Base-by-base conservation (phyloP, 2,329 filamentous ascomycete species). In the Rhinocladiella mackenziei region DNA sequence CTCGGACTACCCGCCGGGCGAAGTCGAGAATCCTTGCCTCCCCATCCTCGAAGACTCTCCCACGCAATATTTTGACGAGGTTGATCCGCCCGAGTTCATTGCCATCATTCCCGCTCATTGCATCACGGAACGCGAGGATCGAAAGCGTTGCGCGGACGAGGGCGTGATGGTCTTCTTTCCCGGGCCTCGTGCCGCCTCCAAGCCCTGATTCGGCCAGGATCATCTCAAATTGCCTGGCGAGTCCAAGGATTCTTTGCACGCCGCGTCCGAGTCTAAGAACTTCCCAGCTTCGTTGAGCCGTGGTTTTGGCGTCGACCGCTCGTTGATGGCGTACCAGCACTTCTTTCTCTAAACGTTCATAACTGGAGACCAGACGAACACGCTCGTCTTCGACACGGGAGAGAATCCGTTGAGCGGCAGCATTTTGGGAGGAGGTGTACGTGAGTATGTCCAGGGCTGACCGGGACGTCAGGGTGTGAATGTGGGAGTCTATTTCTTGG, bases 401-500 rank as follows among this genome's bases (percentile, higher is more conserved):
- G 41, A 95, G 71, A 53, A 97, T 84, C 40, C 74, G 75, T 39
- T 76, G 74, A 55, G 85, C 88, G 2, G 88, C 81, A 22, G 80
- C 75, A 10, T 81, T 85, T 63, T 92, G 86, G 31, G 78, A 71
- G 48, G 81, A 75, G 2, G 89, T 94, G 65, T 96, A 77, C 20
- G 81, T 72, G 14, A 98, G 76, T 19, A 98, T 74, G 0, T 89
- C 86, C 0, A 91, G 70, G 2, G 92, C 89, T 19, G 83, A 86
- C 52, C 85, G 83, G 2, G 89, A 92, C 4, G 91, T 94, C 29
- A 97, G 76, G 3, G 80, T 78, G 64, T 98, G 88, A 53, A 98
- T 95, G 62, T 94, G 89, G 0, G 89, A 94, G 67, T 97, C 91
- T 55, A 98, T 84, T 67, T 97, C 92, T 63, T 97, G 92, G 2